Evolutionary conservation across 2,329 filamentous ascomycete species (phyloP).

Genomic region (Sclerotiophoma versabilis): DNA sequence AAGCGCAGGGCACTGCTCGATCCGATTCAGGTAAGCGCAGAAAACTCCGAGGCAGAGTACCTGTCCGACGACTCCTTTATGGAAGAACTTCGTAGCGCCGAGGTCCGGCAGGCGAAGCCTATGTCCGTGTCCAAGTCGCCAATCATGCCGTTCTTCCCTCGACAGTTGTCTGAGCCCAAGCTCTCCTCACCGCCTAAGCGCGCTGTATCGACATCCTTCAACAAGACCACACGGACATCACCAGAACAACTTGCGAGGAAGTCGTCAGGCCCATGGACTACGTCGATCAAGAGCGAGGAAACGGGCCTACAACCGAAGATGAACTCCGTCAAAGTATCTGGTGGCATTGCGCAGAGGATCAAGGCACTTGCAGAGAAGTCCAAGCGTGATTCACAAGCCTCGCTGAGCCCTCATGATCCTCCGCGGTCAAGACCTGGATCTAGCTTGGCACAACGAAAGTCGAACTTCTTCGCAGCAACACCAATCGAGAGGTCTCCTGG

Average conservation of each 20-base stretch:
- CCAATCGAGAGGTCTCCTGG: slow-evolving; percentile 37
- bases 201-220: slow-evolving; percentile 49
- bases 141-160: slow-evolving; percentile 68
- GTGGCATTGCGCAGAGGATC: slow-evolving; percentile 91
- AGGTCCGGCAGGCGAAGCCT: slow-evolving; percentile 81
- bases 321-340: slow-evolving; percentile 84
- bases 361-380: slow-evolving; percentile 86
- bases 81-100: slow-evolving; percentile 84
- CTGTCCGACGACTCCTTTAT: slow-evolving; percentile 82
- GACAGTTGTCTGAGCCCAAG: slow-evolving; percentile 33
- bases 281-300: slow-evolving; percentile 11
- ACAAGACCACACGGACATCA: slow-evolving; percentile 31
- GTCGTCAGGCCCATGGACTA: slow-evolving; percentile 41
- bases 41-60: slow-evolving; percentile 56
- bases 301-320: slow-evolving; percentile 42
- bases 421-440: slow-evolving; percentile 29
- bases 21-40: slow-evolving; percentile 46
- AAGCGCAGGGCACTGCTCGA: slow-evolving; percentile 52
- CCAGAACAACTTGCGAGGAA: slow-evolving; percentile 40
- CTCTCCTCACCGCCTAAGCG: slow-evolving; percentile 34
- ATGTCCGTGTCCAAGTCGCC: slow-evolving; percentile 79
- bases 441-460: slow-evolving; percentile 48
- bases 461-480: slow-evolving; percentile 48
- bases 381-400: slow-evolving; percentile 54
- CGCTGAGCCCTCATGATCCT: slow-evolving; percentile 28